Percentiles rank a stretch among this genome's conserved stretches.
phyloP scores from a whole-genome alignment of 2,329 filamentous ascomycete genomes.

The Curvularia hawaiiensis region DNA sequence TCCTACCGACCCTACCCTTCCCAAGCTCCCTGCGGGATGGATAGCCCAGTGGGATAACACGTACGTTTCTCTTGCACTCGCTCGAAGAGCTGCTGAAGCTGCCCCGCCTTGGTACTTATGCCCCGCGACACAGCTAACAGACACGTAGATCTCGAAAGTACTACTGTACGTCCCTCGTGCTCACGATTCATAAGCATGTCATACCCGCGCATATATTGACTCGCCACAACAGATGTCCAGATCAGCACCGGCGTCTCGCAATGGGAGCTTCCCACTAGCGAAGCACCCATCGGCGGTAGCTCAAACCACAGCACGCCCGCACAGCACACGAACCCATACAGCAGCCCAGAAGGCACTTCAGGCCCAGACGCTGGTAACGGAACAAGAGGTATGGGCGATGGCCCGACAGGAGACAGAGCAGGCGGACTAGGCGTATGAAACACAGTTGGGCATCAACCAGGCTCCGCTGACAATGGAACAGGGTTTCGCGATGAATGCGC shows the following conservation, averaged over 20 bases:
- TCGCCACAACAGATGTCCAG: slow-evolving; percentile 59
- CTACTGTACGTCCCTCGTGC: slow-evolving; percentile 40
- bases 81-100: slow-evolving; percentile 2
- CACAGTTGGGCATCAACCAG: slow-evolving; percentile 6
- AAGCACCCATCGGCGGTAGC: slow-evolving; percentile 67
- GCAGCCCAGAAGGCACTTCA: slow-evolving; percentile 52
- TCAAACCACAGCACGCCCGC: slow-evolving; percentile 53
- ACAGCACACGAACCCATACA: slow-evolving; percentile 65
- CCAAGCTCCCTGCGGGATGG: slow-evolving; percentile 47
- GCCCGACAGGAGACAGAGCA: slow-evolving; percentile 58
- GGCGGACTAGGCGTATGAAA: slow-evolving; percentile 67
- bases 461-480: slow-evolving; percentile 44
- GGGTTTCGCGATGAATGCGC: slow-evolving; percentile 66
- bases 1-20: slow-evolving; percentile 46
- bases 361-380: slow-evolving; percentile 48
- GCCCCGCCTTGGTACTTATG: slow-evolving; percentile 23
- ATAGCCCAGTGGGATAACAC: slow-evolving; percentile 49
- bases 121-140: slow-evolving; percentile 34
- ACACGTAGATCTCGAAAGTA: slow-evolving; percentile 45
- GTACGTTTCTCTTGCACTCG: slow-evolving; percentile 31
- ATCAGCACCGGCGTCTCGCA: slow-evolving; percentile 73
- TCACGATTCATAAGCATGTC: not conserved
- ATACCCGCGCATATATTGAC: not conserved
- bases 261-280: slow-evolving; percentile 73
- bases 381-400: slow-evolving; percentile 56